phyloP scores from a whole-genome alignment of 2,329 filamentous ascomycete genomes.

The Fusarium gaditjirri region DNA sequence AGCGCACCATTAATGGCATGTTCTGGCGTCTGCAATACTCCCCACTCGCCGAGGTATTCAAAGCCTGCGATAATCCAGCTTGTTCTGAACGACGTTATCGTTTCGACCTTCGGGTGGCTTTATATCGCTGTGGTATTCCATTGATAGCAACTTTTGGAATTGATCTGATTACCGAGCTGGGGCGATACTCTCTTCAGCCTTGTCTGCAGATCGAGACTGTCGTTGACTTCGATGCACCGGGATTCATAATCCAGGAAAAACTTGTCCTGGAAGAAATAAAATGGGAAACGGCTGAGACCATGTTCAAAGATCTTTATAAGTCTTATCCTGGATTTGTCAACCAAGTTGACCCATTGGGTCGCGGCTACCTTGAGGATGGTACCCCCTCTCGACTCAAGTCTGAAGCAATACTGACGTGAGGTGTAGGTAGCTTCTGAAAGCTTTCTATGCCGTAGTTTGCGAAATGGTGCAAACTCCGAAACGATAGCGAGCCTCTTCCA shows the following conservation, averaged over 20 bases:
- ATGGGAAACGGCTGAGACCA: background rate
- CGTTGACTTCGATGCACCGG: background rate
- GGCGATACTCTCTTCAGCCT: slow-evolving; percentile 1
- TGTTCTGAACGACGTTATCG: background rate
- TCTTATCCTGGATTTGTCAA: background rate
- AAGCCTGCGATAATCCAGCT: background rate
- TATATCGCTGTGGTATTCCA: background rate
- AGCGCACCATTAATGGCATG: background rate
- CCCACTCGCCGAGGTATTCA: background rate
- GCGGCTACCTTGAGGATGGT: slow-evolving; percentile 7
- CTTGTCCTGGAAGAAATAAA: fast-evolving
- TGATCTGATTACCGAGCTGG: background rate
- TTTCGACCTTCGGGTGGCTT: background rate
- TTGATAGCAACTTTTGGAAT: background rate
- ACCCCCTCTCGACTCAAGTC: no score
- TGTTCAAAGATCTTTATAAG: background rate
- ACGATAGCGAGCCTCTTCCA: no score
- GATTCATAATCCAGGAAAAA: background rate
- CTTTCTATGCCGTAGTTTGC: no score
- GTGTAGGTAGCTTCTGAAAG: no score
- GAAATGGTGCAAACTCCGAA: no score
- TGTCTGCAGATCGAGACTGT: background rate
- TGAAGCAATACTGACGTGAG: background rate
- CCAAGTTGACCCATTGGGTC: background rate
- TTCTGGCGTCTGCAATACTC: slow-evolving; percentile 15